Evolutionary conservation across 306 rosid species (phyloP).

Genomic region (Luffa aegyptiaca): DNA sequence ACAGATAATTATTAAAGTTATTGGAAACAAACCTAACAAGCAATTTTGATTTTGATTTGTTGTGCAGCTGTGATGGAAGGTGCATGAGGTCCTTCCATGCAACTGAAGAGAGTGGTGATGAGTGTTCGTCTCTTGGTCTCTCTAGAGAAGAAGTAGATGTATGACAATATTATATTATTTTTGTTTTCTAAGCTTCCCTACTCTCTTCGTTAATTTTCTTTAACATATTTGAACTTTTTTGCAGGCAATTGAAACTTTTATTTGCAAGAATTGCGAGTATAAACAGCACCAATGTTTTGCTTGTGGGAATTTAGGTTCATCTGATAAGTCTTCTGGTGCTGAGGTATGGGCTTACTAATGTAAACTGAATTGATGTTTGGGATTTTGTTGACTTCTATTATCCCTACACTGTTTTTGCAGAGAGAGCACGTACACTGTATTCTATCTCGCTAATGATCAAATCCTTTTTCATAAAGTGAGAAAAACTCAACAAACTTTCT

Average conservation of each 20-base stretch:
- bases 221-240: conserved; percentile 4
- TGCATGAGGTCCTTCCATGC: conserved; percentile 95
- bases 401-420: not conserved
- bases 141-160: conserved; percentile 62
- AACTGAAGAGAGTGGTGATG: conserved; percentile 41
- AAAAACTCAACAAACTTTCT: not conserved
- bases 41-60: not conserved
- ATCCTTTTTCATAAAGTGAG: not conserved
- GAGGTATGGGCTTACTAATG: conserved; percentile 46
- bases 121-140: conserved; percentile 68
- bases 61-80: conserved; percentile 79
- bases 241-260: conserved; percentile 58
- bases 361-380: not conserved
- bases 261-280: conserved; percentile 66
- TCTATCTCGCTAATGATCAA: not conserved
- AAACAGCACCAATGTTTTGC: conserved; percentile 81
- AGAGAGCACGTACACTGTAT: not conserved
- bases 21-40: not conserved
- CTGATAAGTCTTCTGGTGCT: conserved; percentile 56
- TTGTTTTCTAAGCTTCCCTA: not conserved
- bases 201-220: conserved; percentile 11
- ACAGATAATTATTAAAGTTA: not conserved
- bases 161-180: conserved; percentile 25
- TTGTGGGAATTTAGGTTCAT: conserved; percentile 77
- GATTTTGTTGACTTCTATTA: not conserved